Evolutionary conservation across 2,329 filamentous ascomycete genomes (phyloP), one percentile per base, ranked within the genome.

Genomic region (Emergomyces orientalis): DNA sequence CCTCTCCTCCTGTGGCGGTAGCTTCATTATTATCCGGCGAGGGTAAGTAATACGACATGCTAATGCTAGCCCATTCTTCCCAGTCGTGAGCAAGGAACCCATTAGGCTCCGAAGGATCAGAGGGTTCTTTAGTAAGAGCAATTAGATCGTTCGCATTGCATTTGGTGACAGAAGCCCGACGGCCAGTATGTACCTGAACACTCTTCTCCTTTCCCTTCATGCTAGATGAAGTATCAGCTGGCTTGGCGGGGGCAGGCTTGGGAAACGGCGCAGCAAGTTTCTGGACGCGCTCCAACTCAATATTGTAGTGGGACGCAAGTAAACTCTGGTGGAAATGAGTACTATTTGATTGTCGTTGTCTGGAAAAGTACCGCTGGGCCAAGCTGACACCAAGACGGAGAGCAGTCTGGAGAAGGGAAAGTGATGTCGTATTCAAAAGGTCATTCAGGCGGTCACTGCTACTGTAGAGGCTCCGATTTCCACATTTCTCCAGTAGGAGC

Each of bases 381-480:
- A 99, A 81, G 73, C 93, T 89, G 49, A 93, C 86, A 37, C 88
- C 87, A 64, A 99, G 85, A 66, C 89, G 86, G 51, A 99, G 83
- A 9, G 91, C 88, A 37, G 84, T 84, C 71, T 89, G 86, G 61
- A 99, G 81, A 58, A 99, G 82, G 34, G 86, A 84, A 63, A 93
- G 81, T 30, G 89, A 92, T 2, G 90, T 93, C 54, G 89, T 93
- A 75, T 97, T 90, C 64, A 99, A 84, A 49, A 99, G 82, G 72
- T 92, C 88, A 73, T 93, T 94, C 65, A 99, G 80, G 70, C 95
- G 90, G 67, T 88, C 83, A 74, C 93, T 97, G 79, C 94, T 99
- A 65, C 88, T 90, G 75, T 97, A 99, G 70, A 99, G 87, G 78
- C 92, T 97, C 69, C 95, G 84, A 73, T 99, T 99, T 64, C 93